Evolutionary conservation across 2,329 filamentous ascomycete genomes (phyloP).

Genomic region (Stagonosporopsis cucurbitacearum): DNA sequence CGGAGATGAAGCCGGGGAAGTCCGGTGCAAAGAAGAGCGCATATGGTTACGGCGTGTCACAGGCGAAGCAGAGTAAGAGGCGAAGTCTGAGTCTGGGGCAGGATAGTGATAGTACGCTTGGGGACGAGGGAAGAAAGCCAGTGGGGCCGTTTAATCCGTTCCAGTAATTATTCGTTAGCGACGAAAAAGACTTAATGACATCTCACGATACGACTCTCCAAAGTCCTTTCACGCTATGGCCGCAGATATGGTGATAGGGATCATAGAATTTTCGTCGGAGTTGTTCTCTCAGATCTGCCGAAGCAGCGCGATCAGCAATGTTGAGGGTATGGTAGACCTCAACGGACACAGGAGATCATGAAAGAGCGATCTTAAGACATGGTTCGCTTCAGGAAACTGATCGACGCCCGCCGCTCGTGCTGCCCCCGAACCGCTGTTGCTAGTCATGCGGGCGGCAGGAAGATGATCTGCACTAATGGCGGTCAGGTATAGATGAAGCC

Average conservation of each 20-base stretch:
- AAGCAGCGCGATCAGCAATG: neutral
- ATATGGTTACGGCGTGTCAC: neutral
- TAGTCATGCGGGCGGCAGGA: neutral
- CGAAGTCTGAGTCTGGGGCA: slow-evolving; percentile 22
- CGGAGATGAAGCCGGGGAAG: slow-evolving; percentile 15
- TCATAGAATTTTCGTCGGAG: too few relatives aligned
- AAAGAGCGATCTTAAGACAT: neutral
- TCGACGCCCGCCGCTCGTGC: neutral
- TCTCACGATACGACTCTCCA: neutral
- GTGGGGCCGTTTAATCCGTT: slow-evolving; percentile 16
- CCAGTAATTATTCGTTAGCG: neutral
- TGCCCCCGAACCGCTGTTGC: neutral
- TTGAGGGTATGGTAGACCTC: neutral
- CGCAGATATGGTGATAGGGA: neutral
- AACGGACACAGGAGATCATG: neutral
- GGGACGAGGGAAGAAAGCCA: slow-evolving; percentile 12
- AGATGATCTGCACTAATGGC: neutral
- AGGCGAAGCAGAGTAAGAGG: slow-evolving; percentile 1
- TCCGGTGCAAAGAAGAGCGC: neutral
- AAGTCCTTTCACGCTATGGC: neutral
- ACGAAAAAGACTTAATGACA: neutral
- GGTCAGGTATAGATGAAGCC: neutral
- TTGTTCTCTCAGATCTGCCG: neutral
- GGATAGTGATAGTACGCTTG: slow-evolving; percentile 20
- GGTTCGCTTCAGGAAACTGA: neutral